Percentiles rank a stretch among this genome's conserved stretches.
phyloP scores from a whole-genome alignment of 169 alveolate genomes.

The Theileria parva region DNA sequence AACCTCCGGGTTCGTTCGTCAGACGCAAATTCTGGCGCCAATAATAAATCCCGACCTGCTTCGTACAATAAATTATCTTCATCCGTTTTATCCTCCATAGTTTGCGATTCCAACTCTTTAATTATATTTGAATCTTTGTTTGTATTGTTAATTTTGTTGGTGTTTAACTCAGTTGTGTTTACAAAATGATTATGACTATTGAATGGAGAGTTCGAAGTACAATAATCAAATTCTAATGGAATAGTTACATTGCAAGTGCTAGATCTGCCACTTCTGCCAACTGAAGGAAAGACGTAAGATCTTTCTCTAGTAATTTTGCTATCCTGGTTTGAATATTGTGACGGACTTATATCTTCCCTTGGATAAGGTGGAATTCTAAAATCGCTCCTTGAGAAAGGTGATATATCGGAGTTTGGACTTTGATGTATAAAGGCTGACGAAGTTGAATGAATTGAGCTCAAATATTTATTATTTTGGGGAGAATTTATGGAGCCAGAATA shows the following conservation, averaged over 20 bases:
- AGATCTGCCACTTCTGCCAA: not conserved
- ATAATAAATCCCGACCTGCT: slow-evolving; percentile 40
- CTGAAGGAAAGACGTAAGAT: not conserved
- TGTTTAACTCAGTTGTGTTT: too few relatives aligned
- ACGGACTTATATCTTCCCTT: too few relatives aligned
- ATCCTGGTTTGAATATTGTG: not conserved
- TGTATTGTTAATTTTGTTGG: too few relatives aligned
- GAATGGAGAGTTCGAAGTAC: not conserved
- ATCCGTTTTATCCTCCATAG: slow-evolving; percentile 17
- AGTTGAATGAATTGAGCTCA: not conserved
- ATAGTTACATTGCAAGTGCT: slow-evolving; percentile 15
- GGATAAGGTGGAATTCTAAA: too few relatives aligned
- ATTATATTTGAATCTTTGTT: not conserved
- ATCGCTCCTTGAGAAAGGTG: too few relatives aligned
- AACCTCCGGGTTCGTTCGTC: slow-evolving; percentile 39
- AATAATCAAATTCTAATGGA: not conserved
- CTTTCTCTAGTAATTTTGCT: not conserved
- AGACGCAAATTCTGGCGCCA: slow-evolving; percentile 61
- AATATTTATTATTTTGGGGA: not conserved
- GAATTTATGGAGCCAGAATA: slow-evolving; percentile 1
- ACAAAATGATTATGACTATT: too few relatives aligned
- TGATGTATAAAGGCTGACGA: not conserved
- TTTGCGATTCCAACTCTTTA: slow-evolving; percentile 22
- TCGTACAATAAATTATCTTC: slow-evolving; percentile 40
- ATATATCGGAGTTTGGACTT: too few relatives aligned